Conservation (phyloP, 176 grass and related monocot species). For the Musa schizocarpa region DNA sequence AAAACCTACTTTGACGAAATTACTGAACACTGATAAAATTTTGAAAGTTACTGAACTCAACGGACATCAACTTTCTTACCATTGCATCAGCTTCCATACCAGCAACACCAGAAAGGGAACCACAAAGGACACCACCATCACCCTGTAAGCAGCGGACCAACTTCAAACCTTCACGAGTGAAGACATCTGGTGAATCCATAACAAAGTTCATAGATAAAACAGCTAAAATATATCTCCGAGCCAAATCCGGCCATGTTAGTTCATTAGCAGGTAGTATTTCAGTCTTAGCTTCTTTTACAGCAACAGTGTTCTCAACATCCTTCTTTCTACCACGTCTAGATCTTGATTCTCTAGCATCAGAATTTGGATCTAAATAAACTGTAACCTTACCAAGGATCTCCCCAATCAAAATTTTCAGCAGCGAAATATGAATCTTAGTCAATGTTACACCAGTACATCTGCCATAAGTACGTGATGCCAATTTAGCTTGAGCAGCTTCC, state of each 20-base stretch:
- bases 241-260: slow-evolving; percentile 92
- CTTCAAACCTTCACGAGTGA: slow-evolving; percentile 80
- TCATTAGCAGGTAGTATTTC: slow-evolving; percentile 75
- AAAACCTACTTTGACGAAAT: background rate
- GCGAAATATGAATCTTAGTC: slow-evolving; percentile 56
- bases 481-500: slow-evolving; percentile 56
- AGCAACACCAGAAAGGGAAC: slow-evolving; percentile 69
- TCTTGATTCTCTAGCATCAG: slow-evolving; percentile 84
- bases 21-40: too few relatives aligned
- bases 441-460: slow-evolving; percentile 69
- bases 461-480: slow-evolving; percentile 53
- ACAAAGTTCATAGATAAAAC: slow-evolving; percentile 50
- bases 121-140: slow-evolving; percentile 84
- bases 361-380: slow-evolving; percentile 78
- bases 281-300: slow-evolving; percentile 62
- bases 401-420: slow-evolving; percentile 72
- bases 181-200: slow-evolving; percentile 83
- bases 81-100: slow-evolving; percentile 93
- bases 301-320: slow-evolving; percentile 47
- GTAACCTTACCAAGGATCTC: slow-evolving; percentile 64
- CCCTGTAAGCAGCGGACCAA: slow-evolving; percentile 87
- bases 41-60: background rate
- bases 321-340: slow-evolving; percentile 80
- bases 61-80: slow-evolving; percentile 43
- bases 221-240: slow-evolving; percentile 83